phyloP scores from a whole-genome alignment of 345 rosid species.

The Acer yangbiense region DNA sequence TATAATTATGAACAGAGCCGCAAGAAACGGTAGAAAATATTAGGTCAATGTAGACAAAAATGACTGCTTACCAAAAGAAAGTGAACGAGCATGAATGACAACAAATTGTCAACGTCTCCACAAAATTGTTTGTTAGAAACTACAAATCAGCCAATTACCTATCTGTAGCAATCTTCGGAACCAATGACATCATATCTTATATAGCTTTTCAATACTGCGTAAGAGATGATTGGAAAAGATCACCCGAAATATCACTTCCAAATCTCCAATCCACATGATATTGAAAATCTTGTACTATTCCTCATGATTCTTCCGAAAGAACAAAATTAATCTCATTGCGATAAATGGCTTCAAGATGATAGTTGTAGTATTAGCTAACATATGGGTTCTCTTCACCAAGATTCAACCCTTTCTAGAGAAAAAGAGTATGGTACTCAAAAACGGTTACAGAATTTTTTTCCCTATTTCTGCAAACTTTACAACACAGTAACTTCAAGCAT shows the following conservation, averaged over 20 bases:
- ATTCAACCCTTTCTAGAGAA: not conserved
- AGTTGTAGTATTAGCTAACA: not conserved
- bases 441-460: not conserved
- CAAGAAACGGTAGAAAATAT: not conserved
- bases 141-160: not conserved
- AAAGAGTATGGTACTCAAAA: not conserved
- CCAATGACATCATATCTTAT: not conserved
- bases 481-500: not conserved
- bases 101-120: not conserved
- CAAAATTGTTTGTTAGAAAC: not conserved
- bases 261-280: not conserved
- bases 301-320: not conserved
- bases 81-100: not conserved
- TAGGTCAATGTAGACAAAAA: not conserved
- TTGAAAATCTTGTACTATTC: not conserved
- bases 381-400: not conserved
- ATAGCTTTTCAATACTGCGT: not conserved
- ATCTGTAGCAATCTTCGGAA: not conserved
- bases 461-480: constrained; percentile 20
- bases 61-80: not conserved
- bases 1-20: not conserved
- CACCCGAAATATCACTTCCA: not conserved
- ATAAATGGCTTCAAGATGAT: not conserved
- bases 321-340: not conserved
- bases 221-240: not conserved